Evolutionary conservation across 306 rosid genomes (phyloP), one percentile per base, ranked within the genome.

Genomic region (Boehmeria nivea): DNA sequence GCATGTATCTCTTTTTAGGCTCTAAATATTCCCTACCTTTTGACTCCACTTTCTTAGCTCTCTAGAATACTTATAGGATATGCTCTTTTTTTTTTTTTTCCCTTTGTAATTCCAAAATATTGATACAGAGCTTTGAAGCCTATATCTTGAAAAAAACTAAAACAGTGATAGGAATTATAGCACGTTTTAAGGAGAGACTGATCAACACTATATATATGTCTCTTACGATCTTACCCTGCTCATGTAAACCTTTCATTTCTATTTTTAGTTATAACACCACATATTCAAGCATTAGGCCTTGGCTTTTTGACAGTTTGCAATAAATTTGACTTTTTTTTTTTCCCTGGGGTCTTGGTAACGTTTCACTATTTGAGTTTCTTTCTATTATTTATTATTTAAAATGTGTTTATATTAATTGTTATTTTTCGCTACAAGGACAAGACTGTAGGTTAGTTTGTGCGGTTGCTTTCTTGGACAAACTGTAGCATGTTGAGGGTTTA

Each of bases 1-100:
- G 85, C 86, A 76, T 80, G 86, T 54, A 81, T 60, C 59, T 71
- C 68, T 60, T n/a, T 64, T 31, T 47, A 37, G 58, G 64, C 67
- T 64, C 70, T 60, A 50, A n/a, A 70, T 59, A 54, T 71, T 63
- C 80, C 60, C 27, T 43, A 31, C 72, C 60, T 60, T 83, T 83
- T 87, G 84, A 87, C 93, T 82, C 13, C 47, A 39, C 83, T 72
- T 62, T 81, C 67, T 47, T 69, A 25, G 46, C 60, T 62, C 65
- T 59, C 62, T 46, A 56, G 36, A 69, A 71, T 50, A 63, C 67
- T 72, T 74, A 72, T 67, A 11, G 59, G 62, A 57, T 36, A 39
- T 51, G 65, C 65, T 54, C 49, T 51, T 64, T 72, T 66, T 54
- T 20, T 23, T 49, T 49, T 23, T 49, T 20, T 49, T 22, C 9